Base-by-base conservation (phyloP, 176 grass and related monocot species). In the Poa annua region DNA sequence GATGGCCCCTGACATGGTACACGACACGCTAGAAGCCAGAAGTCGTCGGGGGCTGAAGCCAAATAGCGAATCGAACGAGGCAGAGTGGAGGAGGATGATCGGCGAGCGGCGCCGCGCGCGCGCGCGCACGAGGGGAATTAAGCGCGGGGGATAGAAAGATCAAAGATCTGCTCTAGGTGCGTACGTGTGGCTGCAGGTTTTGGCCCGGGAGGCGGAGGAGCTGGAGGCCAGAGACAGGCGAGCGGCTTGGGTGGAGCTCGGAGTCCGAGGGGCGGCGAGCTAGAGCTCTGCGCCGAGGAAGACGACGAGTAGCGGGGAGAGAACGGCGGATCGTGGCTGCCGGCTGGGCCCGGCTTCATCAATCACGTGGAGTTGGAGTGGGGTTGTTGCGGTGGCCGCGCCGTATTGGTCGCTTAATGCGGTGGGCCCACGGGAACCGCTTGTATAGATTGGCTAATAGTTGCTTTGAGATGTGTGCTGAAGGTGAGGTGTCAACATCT, bases 111-210 rank as follows among this genome's bases (percentile, higher is more conserved):
- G 80, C 55, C 59, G 74, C 9, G 63, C 49, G 78, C 57, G 78
- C 57, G 70, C 48, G 11, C 25, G 81, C 81, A 80, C 81, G 81
- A 84, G 85, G 78, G 55, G 60, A 66, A 66, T 86, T 80, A 33
- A 55, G 50, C 48, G 26, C 2, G 4, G 17, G 17, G 6, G 20
- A 1, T 39, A 48, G 32, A 48, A 68, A 83, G 79, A 86, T 88
- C 75, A 48, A 68, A 83, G 79, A 86, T 88, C 75, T 82, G 57
- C 33, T 51, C 4, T 33, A 6, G 33, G 15, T 33, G 20, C 45
- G 66, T 51, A 32, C 42, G 66, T 44, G 66, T 88, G 89, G 82
- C 33, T 3, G 61, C 70, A 32, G 49, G 16, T n/a, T 73, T 85
- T 52, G 51, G 2, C 3, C 71, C 70, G 33, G 60, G 53, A 71